These are phyloP conservation scores for Brassica hybrid DNA, from an alignment of 441 rosid genomes.

Conservation along the genomic window DNA sequence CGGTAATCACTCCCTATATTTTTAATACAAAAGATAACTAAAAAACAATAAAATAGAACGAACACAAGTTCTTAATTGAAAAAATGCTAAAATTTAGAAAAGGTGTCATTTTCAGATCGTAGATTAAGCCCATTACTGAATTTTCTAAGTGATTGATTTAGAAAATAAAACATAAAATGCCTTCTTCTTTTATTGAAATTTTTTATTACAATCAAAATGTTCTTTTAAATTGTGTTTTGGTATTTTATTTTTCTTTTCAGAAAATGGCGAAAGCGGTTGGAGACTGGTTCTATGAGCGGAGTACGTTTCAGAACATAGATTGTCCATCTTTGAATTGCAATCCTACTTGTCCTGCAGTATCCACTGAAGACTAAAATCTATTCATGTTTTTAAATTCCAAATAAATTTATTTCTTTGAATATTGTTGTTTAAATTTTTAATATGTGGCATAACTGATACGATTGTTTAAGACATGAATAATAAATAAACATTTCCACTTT, in stretches of 20 bases:
- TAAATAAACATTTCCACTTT: neutral
- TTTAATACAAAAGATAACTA: too few relatives aligned
- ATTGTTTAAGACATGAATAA: neutral
- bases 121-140: neutral
- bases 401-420: constrained; percentile 12
- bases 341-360: constrained; percentile 68
- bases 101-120: too few relatives aligned
- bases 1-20: constrained; percentile 52
- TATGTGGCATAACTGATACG: neutral
- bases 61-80: neutral
- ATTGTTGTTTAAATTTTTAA: neutral
- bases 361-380: constrained; percentile 36
- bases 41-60: neutral
- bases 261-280: constrained; percentile 92
- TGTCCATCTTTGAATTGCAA: constrained; percentile 80
- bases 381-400: constrained; percentile 1
- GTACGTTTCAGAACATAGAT: constrained; percentile 62
- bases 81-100: too few relatives aligned
- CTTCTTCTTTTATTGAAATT: neutral
- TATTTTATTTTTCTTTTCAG: constrained; percentile 45
- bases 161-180: neutral
- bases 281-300: constrained; percentile 79
- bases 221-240: neutral
- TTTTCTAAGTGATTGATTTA: neutral
- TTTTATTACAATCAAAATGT: neutral